These are phyloP conservation scores for Candida smagusa DNA, from an alignment of 1,139 yeast species.

Conservation along the genomic window DNA sequence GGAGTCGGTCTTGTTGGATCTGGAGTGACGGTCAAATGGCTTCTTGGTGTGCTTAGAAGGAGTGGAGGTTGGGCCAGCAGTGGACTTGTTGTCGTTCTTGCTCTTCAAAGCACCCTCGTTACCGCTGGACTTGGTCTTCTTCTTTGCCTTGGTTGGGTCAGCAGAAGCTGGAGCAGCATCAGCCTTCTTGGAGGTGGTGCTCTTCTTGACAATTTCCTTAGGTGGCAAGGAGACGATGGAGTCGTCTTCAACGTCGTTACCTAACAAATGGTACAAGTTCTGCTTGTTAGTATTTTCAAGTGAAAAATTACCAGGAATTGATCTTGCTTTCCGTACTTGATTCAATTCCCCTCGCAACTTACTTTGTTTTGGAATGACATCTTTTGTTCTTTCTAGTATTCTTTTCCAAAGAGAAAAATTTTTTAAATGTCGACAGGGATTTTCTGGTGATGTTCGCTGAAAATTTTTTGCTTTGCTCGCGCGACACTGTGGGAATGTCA, in stretches of 20 bases:
- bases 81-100: conserved; percentile 71
- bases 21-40: conserved; percentile 79
- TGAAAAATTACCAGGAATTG: no score
- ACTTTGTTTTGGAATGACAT: conserved; percentile 54
- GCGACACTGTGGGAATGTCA: no score
- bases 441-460: no score
- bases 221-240: conserved; percentile 52
- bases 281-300: conserved; percentile 14
- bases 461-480: no score
- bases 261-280: conserved; percentile 51
- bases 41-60: conserved; percentile 58
- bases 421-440: conserved; percentile 1
- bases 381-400: conserved; percentile 10
- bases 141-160: conserved; percentile 77
- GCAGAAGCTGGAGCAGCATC: conserved; percentile 84
- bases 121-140: conserved; percentile 68
- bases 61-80: conserved; percentile 55
- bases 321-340: no score
- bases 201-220: conserved; percentile 78
- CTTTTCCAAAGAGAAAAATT: conserved; percentile 6
- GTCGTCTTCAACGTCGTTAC: conserved; percentile 80
- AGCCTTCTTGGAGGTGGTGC: conserved; percentile 82
- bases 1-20: conserved; percentile 80
- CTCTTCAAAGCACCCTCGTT: conserved; percentile 87
- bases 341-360: conserved; percentile 19